Base-by-base conservation (phyloP, 108 stramenopile species). In the Cyclotella distinguenda region DNA sequence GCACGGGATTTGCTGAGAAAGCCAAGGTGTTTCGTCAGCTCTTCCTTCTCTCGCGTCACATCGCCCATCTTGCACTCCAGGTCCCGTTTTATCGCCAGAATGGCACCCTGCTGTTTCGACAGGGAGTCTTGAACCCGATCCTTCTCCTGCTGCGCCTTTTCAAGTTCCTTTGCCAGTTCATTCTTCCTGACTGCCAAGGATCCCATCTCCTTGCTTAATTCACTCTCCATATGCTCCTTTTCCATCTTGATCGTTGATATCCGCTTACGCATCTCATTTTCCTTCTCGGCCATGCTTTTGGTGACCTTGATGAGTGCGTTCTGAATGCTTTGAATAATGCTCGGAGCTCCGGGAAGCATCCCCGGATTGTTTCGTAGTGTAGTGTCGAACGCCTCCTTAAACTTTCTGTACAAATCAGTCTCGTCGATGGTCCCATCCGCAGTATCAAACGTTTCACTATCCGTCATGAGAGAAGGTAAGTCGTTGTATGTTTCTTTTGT, bases 361-460 rank as follows among this genome's bases (percentile, higher is more conserved):
- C 51, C 59, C 0, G 74, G 74, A 56, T 75, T 66, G 27, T 61
- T 66, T 35, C 43, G 33, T 25, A 75, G 33, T 2, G 74, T 75
- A 1, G 63, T 34, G 31, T 61, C 53, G 55, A 75, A 75, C 12
- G 74, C 74, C 46, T 75, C 66, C 30, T 47, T 50, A 45, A 75
- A 75, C 39, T 68, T 61, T 33, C 35, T 44, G 35, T 40, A 60
- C 10, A 75, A 28, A 16, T 54, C 59, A 0, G 60, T 60, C 2
- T 67, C 65, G 27, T 13, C 8, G n/a, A 46, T 30, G 26, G 28
- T 42, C 4, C 47, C 31, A n/a, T 66, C 65, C 3, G 32, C 18
- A 21, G 50, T 65, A 4, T 62, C 70, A 25, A 71, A 54, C 6
- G 69, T 61, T 11, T 71, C 53, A 28, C 48, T 44, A 28, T 38